Base-by-base conservation (phyloP, 2,329 filamentous ascomycete species). In the Alternaria sp. region DNA sequence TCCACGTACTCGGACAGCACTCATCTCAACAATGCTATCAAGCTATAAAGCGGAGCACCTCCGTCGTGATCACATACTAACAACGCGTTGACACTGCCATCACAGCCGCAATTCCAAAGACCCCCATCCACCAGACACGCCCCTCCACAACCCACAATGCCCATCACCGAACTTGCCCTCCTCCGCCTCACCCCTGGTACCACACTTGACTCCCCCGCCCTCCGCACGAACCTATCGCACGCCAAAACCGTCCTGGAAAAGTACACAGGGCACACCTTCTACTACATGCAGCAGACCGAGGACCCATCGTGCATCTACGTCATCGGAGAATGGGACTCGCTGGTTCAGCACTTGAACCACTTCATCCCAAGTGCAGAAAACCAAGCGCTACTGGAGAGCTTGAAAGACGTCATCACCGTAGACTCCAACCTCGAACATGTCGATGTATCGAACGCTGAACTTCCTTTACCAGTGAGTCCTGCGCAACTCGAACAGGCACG, bases 121-220 rank as follows among this genome's bases (percentile, higher is more conserved):
- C n/a, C 14, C 17, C 49, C 17, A 23, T 34, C 26, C 37, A 37
- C 23, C 29, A 17, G 17, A 17, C 17, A 17, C 17, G 17, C 17
- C 17, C 17, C 17, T 17, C 23, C 23, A 42, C 17, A 17, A 24
- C 11, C 13, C 24, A 60, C 57, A 33, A 80, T 80, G 77, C 28
- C 75, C 14, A 69, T 80, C 51, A 82, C 80, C n/a, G 80, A 83
- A 65, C 62, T 83, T 37, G 81, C 80, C 3, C 76, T 80, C 34
- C 73, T 82, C 5, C 77, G 71, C 21, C 67, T 82, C 29, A 71
- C 69, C 13, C 61, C 68, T 29, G 61, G 63, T 34, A 65, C 63
- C 37, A 61, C 66, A 17, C 24, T 65, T 41, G 39, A 65, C 3
- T 60, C 71, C 9, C 37, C 70, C 17, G 48, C 58, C 4, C 51